Evolutionary conservation across 2,329 filamentous ascomycete species (phyloP).

Genomic region (Diplodia seriata): DNA sequence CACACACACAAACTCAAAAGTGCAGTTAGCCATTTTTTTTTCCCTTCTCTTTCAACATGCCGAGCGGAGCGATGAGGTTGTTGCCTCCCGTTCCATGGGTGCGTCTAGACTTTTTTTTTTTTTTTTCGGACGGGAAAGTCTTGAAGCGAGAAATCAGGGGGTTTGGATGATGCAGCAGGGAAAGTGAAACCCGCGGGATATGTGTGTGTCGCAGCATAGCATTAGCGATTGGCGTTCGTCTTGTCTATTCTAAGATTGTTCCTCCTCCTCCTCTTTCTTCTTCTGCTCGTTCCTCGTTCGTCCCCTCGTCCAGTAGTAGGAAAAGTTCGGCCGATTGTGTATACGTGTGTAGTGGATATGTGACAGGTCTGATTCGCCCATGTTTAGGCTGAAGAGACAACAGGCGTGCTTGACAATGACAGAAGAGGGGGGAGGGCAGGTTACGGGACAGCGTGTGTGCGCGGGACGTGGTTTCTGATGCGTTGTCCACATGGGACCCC

Average conservation of each 20-base stretch:
- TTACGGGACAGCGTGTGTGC: neutral
- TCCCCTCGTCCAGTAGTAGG: neutral
- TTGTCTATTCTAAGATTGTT: slow-evolving; percentile 7
- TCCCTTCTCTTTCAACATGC: slow-evolving; percentile 32
- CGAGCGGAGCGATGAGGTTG: neutral
- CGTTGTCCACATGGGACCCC: slow-evolving; percentile 2
- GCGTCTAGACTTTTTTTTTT: neutral
- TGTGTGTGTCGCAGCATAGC: slow-evolving; percentile 20
- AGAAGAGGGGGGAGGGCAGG: neutral
- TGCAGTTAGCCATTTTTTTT: neutral
- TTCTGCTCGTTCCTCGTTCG: neutral
- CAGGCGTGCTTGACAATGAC: neutral
- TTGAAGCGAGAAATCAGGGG: neutral
- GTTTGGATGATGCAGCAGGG: neutral
- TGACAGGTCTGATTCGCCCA: neutral
- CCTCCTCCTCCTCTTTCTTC: neutral
- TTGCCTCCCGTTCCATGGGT: too few relatives aligned
- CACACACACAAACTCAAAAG: too few relatives aligned
- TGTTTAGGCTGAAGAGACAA: slow-evolving; percentile 3
- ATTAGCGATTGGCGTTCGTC: slow-evolving; percentile 31
- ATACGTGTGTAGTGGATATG: neutral
- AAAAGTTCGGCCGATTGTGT: neutral
- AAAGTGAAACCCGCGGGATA: slow-evolving; percentile 29
- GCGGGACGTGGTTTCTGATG: slow-evolving; percentile 2
- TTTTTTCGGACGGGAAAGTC: neutral